Percentiles rank a stretch among this genome's conserved stretches.
Conservation (phyloP, 2,329 filamentous ascomycete species). For the Cercospora brassicicola region DNA sequence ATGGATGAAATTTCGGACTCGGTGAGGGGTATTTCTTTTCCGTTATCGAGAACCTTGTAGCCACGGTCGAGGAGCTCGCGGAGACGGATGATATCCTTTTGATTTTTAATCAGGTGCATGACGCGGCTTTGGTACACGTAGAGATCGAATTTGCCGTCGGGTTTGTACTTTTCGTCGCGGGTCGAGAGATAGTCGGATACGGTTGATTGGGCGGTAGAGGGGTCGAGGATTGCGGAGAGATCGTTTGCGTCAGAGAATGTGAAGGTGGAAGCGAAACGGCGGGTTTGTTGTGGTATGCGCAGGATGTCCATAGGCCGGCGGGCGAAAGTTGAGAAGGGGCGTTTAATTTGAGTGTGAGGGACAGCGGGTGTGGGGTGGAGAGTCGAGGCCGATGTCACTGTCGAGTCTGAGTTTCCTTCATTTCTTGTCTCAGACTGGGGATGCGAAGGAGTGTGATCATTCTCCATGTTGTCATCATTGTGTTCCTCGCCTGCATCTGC, state of each 20-base stretch:
- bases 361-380: not conserved
- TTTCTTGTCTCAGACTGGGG: not conserved
- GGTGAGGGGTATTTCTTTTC: conserved; percentile 10
- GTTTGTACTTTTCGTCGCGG: conserved; percentile 16
- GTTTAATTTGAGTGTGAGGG: not conserved
- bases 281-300: not conserved
- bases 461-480: not conserved
- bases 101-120: conserved; percentile 17
- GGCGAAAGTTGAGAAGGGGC: conserved; percentile 18
- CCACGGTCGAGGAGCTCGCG: conserved; percentile 5
- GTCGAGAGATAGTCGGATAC: conserved; percentile 29
- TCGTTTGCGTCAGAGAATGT: not conserved
- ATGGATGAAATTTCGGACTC: conserved; percentile 17
- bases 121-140: conserved; percentile 16
- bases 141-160: not conserved
- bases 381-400: not conserved
- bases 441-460: not conserved
- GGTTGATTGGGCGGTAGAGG: conserved; percentile 23
- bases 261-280: conserved; percentile 5
- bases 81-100: conserved; percentile 10
- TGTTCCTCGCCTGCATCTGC: conserved; percentile 5
- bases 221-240: conserved; percentile 17
- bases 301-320: not conserved
- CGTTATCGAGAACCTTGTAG: not conserved
- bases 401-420: not conserved